A percentile compares a stretch with the other conserved stretches of the same genome.
Conservation (phyloP, 176 grass and related monocot species). For the Melocanna baccifera region DNA sequence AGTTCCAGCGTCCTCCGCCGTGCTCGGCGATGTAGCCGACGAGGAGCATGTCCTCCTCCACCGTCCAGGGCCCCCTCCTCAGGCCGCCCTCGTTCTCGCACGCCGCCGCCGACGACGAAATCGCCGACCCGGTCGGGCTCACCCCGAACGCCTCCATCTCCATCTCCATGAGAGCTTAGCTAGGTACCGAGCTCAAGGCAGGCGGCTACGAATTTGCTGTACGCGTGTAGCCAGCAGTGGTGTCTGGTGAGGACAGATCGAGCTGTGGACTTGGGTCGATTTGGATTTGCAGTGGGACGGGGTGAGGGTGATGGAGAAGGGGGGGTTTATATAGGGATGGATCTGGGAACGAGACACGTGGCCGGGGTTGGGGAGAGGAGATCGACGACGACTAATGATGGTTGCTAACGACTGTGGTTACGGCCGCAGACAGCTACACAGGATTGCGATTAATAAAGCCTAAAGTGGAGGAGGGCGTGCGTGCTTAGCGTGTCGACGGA, state of each 20-base stretch:
- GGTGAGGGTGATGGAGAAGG: neutral
- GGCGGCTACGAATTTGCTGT: too few species aligned
- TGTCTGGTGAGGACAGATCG: neutral
- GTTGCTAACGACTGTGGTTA: neutral
- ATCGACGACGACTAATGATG: neutral
- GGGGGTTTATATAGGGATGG: constrained; percentile 11
- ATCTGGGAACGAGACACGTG: neutral
- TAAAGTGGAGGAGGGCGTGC: constrained; percentile 36
- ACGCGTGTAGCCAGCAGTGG: neutral
- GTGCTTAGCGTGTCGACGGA: neutral
- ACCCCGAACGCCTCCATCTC: neutral
- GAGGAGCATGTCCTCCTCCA: constrained; percentile 71
- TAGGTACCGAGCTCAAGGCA: neutral
- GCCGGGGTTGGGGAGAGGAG: neutral
- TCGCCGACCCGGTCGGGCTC: neutral
- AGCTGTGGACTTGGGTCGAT: neutral
- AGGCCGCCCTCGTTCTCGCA: constrained; percentile 47
- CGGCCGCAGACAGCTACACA: constrained; percentile 18
- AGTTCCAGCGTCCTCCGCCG: constrained; percentile 91
- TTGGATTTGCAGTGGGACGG: neutral
- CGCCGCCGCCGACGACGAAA: neutral
- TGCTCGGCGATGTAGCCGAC: constrained; percentile 67
- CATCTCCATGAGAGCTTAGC: neutral
- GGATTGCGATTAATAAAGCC: neutral
- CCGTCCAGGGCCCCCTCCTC: constrained; percentile 73